These are phyloP conservation scores for Colletotrichum tanaceti DNA, from an alignment of 2,329 filamentous ascomycete species.

Conservation along the genomic window DNA sequence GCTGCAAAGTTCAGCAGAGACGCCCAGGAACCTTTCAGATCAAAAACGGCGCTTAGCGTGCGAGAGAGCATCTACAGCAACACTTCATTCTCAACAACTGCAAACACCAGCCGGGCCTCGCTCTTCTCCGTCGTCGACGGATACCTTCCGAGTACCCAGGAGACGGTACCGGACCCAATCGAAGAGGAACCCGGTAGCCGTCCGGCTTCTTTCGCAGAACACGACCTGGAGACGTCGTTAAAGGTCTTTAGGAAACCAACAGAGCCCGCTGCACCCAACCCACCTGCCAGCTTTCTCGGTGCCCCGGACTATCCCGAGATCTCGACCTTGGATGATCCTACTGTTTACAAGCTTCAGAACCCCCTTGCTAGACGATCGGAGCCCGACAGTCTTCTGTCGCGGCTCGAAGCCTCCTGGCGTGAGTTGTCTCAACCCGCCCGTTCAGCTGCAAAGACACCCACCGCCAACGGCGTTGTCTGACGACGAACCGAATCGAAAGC, in stretches of 20 bases:
- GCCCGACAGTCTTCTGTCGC: conserved; percentile 21
- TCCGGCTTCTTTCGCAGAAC: conserved; percentile 21
- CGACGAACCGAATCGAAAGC: neutral
- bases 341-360: neutral
- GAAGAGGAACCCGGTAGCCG: no score
- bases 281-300: neutral
- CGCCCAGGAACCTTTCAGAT: neutral
- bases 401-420: conserved; percentile 26
- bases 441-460: neutral
- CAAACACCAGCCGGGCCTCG: conserved; percentile 22
- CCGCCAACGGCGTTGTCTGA: no score
- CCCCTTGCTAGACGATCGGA: conserved; percentile 10
- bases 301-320: neutral
- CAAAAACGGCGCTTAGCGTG: neutral
- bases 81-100: conserved; percentile 7
- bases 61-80: neutral
- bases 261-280: neutral
- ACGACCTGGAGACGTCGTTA: neutral
- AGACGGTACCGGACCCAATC: conserved; percentile 16
- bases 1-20: conserved; percentile 5
- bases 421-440: neutral
- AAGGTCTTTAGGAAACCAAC: neutral
- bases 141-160: conserved; percentile 1
- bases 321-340: neutral
- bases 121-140: conserved; percentile 8